Conservation (phyloP, 805 yeast genomes). For the Sugiyamaella americana region DNA sequence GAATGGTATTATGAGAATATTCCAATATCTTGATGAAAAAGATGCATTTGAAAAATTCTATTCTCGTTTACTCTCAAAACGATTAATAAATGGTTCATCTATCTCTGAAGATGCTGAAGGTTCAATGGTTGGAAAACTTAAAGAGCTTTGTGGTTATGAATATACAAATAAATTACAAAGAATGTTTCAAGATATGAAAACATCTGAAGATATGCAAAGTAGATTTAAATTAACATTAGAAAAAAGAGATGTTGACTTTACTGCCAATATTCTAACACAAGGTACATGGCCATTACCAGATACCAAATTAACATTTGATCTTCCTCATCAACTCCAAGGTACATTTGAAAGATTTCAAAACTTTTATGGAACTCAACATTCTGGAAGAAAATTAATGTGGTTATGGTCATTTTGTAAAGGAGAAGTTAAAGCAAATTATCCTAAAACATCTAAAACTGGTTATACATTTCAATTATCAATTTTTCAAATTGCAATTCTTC, state of each 20-base stretch:
- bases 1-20: constrained; percentile 79
- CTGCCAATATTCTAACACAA: constrained; percentile 75
- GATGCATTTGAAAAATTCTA: constrained; percentile 93
- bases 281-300: constrained; percentile 80
- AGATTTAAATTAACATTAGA: constrained; percentile 40
- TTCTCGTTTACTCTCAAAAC: constrained; percentile 79
- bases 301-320: constrained; percentile 42
- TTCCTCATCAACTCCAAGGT: constrained; percentile 62
- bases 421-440: constrained; percentile 79
- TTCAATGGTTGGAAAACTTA: constrained; percentile 73
- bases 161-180: constrained; percentile 90
- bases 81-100: constrained; percentile 82
- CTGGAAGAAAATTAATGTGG: constrained; percentile 90
- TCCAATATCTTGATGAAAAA: constrained; percentile 84
- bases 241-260: constrained; percentile 43
- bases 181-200: constrained; percentile 91
- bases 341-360: constrained; percentile 63
- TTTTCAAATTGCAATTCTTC: constrained; percentile 78
- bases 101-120: constrained; percentile 83
- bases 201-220: constrained; percentile 69
- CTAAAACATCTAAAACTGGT: constrained; percentile 62
- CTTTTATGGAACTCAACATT: constrained; percentile 68
- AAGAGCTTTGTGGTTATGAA: constrained; percentile 84
- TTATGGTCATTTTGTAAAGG: constrained; percentile 92
- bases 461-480: constrained; percentile 66